These are phyloP conservation scores for Apiospora arundinis DNA, from an alignment of 2,329 filamentous ascomycete species.

Conservation along the genomic window DNA sequence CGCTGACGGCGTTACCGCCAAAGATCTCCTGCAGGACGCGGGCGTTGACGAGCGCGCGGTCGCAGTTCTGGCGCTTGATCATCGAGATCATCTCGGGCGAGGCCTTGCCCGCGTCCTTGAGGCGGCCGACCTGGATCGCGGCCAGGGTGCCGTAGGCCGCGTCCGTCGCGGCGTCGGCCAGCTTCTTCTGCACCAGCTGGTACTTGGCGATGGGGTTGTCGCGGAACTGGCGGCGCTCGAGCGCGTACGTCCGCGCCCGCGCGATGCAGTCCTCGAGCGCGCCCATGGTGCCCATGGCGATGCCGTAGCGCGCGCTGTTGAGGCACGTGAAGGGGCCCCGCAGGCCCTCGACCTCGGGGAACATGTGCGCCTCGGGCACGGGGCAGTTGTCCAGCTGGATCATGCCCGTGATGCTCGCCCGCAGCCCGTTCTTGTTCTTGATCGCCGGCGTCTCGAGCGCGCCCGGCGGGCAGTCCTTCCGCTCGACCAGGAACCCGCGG, in stretches of 20 bases:
- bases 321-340: conserved; percentile 91
- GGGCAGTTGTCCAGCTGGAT: conserved; percentile 93
- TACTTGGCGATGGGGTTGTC: conserved; percentile 94
- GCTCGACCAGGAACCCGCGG: conserved; percentile 87
- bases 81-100: conserved; percentile 96
- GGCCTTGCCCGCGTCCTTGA: conserved; percentile 89
- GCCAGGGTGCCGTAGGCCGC: conserved; percentile 91
- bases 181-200: conserved; percentile 96
- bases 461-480: conserved; percentile 82
- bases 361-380: conserved; percentile 90
- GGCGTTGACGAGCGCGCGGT: conserved; percentile 81
- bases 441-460: conserved; percentile 90
- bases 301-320: conserved; percentile 92
- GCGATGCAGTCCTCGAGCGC: conserved; percentile 90
- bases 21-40: conserved; percentile 91
- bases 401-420: conserved; percentile 96
- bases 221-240: conserved; percentile 96
- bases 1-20: conserved; percentile 96
- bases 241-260: conserved; percentile 82
- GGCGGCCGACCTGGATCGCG: conserved; percentile 84
- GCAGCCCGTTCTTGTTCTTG: conserved; percentile 93
- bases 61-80: conserved; percentile 98
- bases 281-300: conserved; percentile 92
- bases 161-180: conserved; percentile 91
- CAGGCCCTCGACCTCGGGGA: conserved; percentile 86